Conservation (phyloP, 2,329 filamentous ascomycete species). For the Pleurostoma richardsiae region DNA sequence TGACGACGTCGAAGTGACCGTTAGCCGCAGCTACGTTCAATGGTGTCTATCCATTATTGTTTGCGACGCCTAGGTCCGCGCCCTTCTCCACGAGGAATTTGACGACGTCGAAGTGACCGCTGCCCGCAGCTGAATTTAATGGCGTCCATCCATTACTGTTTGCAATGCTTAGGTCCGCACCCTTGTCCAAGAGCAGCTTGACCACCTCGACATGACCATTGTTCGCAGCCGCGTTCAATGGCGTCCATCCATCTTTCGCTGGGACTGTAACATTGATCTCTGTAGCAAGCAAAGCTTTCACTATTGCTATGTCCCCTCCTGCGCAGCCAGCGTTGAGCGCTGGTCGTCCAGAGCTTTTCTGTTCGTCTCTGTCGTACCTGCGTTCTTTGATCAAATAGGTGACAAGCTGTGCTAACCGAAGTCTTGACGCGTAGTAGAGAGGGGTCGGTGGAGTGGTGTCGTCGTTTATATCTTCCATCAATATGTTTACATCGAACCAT, state of each 20-base stretch:
- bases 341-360: no score
- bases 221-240: no score
- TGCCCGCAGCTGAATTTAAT: constrained; percentile 7
- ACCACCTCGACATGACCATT: no score
- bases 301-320: not conserved
- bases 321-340: no score
- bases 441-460: no score
- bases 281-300: not conserved
- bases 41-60: constrained; percentile 15
- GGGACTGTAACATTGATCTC: constrained; percentile 1
- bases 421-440: no score
- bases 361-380: not conserved
- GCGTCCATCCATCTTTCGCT: not conserved
- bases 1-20: constrained; percentile 3
- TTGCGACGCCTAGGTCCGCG: constrained; percentile 28
- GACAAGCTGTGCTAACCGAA: no score
- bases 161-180: constrained; percentile 7
- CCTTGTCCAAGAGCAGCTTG: not conserved
- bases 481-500: not conserved
- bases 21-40: constrained; percentile 9
- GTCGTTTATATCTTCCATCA: not conserved
- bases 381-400: constrained; percentile 8
- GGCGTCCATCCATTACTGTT: constrained; percentile 7
- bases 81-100: constrained; percentile 24
- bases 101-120: constrained; percentile 18